Evolutionary conservation across 1,284 basidiomycete genomes (phyloP).

Genomic region (Tetrapyrgos nigripes): DNA sequence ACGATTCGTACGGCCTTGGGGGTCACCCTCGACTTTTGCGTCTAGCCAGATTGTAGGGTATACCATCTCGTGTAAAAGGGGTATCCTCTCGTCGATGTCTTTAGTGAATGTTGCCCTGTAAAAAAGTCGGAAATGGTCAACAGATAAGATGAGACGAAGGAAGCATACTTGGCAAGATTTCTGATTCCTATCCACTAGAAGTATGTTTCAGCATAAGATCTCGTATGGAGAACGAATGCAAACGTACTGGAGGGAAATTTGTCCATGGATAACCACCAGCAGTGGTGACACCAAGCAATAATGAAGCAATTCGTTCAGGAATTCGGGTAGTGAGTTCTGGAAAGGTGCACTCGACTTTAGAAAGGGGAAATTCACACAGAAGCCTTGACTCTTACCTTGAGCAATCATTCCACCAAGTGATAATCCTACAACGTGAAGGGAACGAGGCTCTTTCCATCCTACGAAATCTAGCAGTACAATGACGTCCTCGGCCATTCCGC

Average conservation of each 20-base stretch:
- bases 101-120: slow-evolving; percentile 51
- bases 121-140: background rate
- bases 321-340: slow-evolving; percentile 72
- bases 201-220: background rate
- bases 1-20: slow-evolving; percentile 64
- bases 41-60: slow-evolving; percentile 69
- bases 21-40: slow-evolving; percentile 53
- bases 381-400: slow-evolving; percentile 52
- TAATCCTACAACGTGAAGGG: slow-evolving; percentile 78
- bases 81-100: slow-evolving; percentile 57
- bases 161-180: slow-evolving; percentile 39
- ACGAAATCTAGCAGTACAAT: slow-evolving; percentile 74
- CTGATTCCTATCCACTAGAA: slow-evolving; percentile 51
- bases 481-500: slow-evolving; percentile 81
- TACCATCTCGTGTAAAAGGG: slow-evolving; percentile 63
- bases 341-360: background rate
- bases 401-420: slow-evolving; percentile 91
- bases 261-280: slow-evolving; percentile 64
- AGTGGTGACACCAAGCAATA: slow-evolving; percentile 75
- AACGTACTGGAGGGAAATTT: slow-evolving; percentile 65
- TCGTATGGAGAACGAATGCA: slow-evolving; percentile 2
- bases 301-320: slow-evolving; percentile 69
- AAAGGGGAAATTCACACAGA: background rate
- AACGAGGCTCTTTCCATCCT: slow-evolving; percentile 66
- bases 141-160: background rate